These are phyloP conservation scores for Ceratocystis harringtonii DNA, from an alignment of 2,329 filamentous ascomycete genomes.

Conservation along the genomic window DNA sequence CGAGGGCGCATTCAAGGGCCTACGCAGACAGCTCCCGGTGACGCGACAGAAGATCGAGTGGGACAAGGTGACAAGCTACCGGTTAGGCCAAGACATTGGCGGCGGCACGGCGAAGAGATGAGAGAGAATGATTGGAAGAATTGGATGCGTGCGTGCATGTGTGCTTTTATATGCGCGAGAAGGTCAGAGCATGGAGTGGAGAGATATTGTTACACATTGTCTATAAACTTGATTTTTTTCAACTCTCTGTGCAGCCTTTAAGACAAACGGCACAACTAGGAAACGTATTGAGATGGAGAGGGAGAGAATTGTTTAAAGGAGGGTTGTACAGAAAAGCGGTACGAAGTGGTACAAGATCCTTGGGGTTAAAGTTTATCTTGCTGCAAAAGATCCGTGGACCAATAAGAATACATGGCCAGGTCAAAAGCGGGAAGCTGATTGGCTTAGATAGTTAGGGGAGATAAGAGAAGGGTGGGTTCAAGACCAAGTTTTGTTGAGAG, in stretches of 20 bases:
- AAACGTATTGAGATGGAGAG: neutral
- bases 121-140: slow-evolving; percentile 3
- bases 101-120: slow-evolving; percentile 46
- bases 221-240: neutral
- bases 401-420: neutral
- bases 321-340: neutral
- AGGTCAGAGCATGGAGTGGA: neutral
- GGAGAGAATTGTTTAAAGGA: neutral
- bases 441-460: neutral
- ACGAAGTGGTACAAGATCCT: neutral
- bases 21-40: slow-evolving; percentile 85
- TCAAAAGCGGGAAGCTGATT: neutral
- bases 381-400: neutral
- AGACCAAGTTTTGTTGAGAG: neutral
- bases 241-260: neutral
- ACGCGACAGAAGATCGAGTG: slow-evolving; percentile 98
- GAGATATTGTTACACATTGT: neutral
- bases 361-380: neutral
- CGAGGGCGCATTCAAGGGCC: slow-evolving; percentile 86
- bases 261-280: neutral
- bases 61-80: slow-evolving; percentile 93
- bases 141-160: no score
- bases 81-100: slow-evolving; percentile 66
- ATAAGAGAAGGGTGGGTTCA: neutral
- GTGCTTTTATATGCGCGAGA: no score